phyloP scores from a whole-genome alignment of 805 yeast genomes.

The Suhomyces pyralidae region DNA sequence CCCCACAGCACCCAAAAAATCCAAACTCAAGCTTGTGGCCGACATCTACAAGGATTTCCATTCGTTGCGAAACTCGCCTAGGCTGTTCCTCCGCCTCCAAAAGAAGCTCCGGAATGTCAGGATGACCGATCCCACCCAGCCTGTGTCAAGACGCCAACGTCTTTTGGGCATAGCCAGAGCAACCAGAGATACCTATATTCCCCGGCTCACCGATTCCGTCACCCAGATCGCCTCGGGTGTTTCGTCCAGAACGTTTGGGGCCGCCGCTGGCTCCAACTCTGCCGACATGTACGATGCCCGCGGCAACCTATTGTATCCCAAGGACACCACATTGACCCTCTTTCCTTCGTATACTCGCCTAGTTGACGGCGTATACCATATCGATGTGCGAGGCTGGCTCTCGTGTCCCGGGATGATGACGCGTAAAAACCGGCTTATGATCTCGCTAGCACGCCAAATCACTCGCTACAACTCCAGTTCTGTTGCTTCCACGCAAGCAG shows the following conservation, averaged over 20 bases:
- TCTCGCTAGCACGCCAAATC: constrained; percentile 67
- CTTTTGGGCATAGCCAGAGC: constrained; percentile 50
- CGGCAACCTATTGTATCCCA: constrained; percentile 41
- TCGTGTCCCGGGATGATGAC: constrained; percentile 67
- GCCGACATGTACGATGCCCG: constrained; percentile 26
- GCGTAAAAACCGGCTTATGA: constrained; percentile 66
- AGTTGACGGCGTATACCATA: constrained; percentile 31
- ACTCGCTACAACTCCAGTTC: constrained; percentile 36
- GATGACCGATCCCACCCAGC: constrained; percentile 7
- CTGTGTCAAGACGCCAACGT: constrained; percentile 42
- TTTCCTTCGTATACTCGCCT: constrained; percentile 37
- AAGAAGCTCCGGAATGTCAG: constrained; percentile 15
- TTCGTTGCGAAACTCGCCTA: constrained; percentile 16
- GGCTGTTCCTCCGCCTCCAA: neutral
- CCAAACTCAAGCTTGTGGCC: constrained; percentile 24
- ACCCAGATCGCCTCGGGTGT: constrained; percentile 49
- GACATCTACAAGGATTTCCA: constrained; percentile 34
- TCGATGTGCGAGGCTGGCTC: constrained; percentile 70
- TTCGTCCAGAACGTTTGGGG: constrained; percentile 25
- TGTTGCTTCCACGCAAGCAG: constrained; percentile 15
- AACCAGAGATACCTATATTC: constrained; percentile 58
- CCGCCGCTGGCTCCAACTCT: neutral
- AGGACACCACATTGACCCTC: constrained; percentile 57
- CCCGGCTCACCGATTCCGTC: constrained; percentile 46
- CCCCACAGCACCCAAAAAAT: constrained; percentile 8